Base-by-base conservation (phyloP, 768 basidiomycete genomes). In the Leccinum arenicola region DNA sequence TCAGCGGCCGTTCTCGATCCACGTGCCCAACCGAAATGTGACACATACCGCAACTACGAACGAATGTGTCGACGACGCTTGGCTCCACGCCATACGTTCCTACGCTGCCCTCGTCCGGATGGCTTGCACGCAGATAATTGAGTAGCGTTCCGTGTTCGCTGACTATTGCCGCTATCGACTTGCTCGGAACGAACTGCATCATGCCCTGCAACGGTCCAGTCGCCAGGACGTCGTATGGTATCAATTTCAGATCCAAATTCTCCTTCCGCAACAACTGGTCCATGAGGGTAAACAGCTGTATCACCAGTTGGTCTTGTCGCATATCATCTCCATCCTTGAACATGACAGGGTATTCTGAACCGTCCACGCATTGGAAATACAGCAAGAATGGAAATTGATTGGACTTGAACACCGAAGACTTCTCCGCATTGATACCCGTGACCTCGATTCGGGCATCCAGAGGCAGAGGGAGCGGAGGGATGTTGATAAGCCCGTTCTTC, bases 261-360 rank as follows among this genome's bases (percentile, higher is more conserved):
- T 98, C 97, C 74, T 95, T 96, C 58, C 94, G 78, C 61, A 98
- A 75, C 25, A 99, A 74, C 51, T 91, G 82, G 70, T 99, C 95
- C 97, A 99, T 99, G 27, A 99, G 84, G 15, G 95, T 97, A 73
- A 99, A 95, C n/a, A 98, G 80, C 73, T 99, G 97, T 52, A 98
- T 89, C 27, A 98, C 95, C 38, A 99, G 84, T 72, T 99, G 97
- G 70, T 99, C 97, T 73, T 99, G 97, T 21, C 97, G 87, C 82
- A 98, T 89, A 70, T 99, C 97, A 70, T 98, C 97, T 14, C 97
- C 97, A 65, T 98, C 95, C 75, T 98, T 99, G 82, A 98, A 98
- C 60, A 99, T 98, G 54, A 98, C 84, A 0, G 95, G 91, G 73
- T 90, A 98, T 69, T 95, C 91, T 15, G 85, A 82, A 10, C 91